Percentiles rank a stretch among this genome's conserved stretches.
Evolutionary conservation across 306 rosid species (phyloP).

Genomic region (Calophaca sinica): DNA sequence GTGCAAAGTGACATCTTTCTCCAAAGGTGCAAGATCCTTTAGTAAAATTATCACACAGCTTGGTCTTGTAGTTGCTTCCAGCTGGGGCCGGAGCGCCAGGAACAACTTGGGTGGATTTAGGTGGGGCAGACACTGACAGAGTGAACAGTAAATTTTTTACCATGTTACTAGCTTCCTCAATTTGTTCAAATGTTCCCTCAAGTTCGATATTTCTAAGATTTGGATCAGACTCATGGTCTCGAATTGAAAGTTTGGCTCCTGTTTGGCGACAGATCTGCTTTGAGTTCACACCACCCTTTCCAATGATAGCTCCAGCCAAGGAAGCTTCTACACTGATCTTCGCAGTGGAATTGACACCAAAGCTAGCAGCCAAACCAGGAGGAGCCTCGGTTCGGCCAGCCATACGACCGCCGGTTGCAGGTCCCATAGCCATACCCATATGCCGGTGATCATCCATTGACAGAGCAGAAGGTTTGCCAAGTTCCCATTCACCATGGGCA

Average conservation of each 20-base stretch:
- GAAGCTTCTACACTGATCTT: constrained; percentile 97
- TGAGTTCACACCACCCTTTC: constrained; percentile 96
- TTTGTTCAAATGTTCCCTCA: constrained; percentile 92
- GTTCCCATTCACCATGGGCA: constrained; percentile 37
- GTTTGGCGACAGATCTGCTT: constrained; percentile 97
- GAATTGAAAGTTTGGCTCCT: constrained; percentile 90
- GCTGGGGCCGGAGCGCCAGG: constrained; percentile 57
- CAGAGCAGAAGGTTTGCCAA: constrained; percentile 12
- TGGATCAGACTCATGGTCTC: constrained; percentile 88
- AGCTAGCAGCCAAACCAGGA: constrained; percentile 69
- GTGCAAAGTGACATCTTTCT: constrained; percentile 97
- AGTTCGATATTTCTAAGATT: constrained; percentile 89
- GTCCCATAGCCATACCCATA: constrained; percentile 49
- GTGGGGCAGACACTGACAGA: constrained; percentile 60
- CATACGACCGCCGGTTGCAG: constrained; percentile 53
- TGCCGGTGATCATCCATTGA: constrained; percentile 20
- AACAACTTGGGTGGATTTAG: constrained; percentile 54
- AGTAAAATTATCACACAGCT: constrained; percentile 87
- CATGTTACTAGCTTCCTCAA: constrained; percentile 83
- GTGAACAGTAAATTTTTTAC: constrained; percentile 77
- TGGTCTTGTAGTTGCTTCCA: constrained; percentile 85
- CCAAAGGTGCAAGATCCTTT: constrained; percentile 97
- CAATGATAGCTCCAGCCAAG: constrained; percentile 95
- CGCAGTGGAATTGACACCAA: constrained; percentile 92
- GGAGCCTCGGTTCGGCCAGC: constrained; percentile 66